Evolutionary conservation across 192 early-diverging fungal genomes (phyloP).

Genomic region (Jimgerdemannia lactiflua): DNA sequence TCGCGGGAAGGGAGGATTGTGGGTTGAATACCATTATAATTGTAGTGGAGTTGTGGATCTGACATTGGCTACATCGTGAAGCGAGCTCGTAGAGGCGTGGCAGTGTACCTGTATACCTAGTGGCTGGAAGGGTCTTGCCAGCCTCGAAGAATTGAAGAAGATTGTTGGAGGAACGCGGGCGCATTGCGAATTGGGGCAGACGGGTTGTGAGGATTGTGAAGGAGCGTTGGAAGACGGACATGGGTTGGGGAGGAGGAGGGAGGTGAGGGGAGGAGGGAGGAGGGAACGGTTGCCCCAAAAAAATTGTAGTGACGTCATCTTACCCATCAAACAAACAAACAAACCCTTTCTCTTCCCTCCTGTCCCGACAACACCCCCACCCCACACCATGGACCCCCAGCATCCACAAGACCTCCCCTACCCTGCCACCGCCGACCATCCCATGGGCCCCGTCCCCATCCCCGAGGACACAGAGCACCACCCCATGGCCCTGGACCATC

Average conservation of each 20-base stretch:
- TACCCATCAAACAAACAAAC: too few relatives aligned
- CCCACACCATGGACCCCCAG: too few relatives aligned
- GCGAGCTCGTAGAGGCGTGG: not conserved
- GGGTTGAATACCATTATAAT: not conserved
- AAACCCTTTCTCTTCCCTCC: too few relatives aligned
- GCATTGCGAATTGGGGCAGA: not conserved
- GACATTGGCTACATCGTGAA: not conserved
- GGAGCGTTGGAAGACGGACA: not conserved
- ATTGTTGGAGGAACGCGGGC: not conserved
- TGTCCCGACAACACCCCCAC: too few relatives aligned
- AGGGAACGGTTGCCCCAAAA: too few relatives aligned
- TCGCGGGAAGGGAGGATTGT: slow-evolving; percentile 1
- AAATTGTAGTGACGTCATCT: too few relatives aligned
- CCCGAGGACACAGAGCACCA: not conserved
- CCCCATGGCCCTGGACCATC: not conserved
- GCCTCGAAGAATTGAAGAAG: slow-evolving; percentile 37
- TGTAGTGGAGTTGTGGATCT: not conserved
- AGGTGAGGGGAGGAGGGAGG: too few relatives aligned
- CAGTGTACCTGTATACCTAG: slow-evolving; percentile 26
- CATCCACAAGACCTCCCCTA: too few relatives aligned
- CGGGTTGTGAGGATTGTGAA: not conserved
- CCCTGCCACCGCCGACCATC: not conserved
- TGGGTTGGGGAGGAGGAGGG: not conserved
- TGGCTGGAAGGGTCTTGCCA: slow-evolving; percentile 23
- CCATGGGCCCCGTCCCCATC: too few relatives aligned